Evolutionary conservation across 2,329 filamentous ascomycete species (phyloP).

Genomic region (Fusarium marasasianum): DNA sequence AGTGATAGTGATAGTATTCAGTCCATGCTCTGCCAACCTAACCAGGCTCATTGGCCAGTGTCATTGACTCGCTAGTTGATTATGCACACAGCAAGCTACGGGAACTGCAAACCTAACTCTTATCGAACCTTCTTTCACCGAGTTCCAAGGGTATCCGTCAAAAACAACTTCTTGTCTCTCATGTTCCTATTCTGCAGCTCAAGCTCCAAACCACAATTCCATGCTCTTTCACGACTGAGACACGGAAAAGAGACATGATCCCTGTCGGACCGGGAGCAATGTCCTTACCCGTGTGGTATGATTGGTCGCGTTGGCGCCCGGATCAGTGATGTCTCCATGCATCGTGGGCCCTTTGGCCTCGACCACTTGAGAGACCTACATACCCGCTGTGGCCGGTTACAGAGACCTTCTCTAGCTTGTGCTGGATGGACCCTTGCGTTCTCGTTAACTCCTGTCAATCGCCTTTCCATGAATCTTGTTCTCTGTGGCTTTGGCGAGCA

Average conservation of each 20-base stretch:
- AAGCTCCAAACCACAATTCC: slow-evolving; percentile 11
- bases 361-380: slow-evolving; percentile 44
- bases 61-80: neutral
- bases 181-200: neutral
- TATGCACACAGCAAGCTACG: neutral
- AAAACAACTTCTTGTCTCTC: neutral
- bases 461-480: slow-evolving; percentile 5
- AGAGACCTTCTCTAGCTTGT: slow-evolving; percentile 27
- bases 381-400: slow-evolving; percentile 40
- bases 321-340: slow-evolving; percentile 41
- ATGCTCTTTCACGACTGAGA: slow-evolving; percentile 20
- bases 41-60: neutral
- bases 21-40: neutral
- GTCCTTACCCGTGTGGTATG: slow-evolving; percentile 31
- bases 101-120: neutral
- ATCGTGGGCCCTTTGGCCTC: slow-evolving; percentile 33
- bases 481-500: slow-evolving; percentile 5
- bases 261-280: slow-evolving; percentile 29
- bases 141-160: neutral
- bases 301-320: slow-evolving; percentile 51
- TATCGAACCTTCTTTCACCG: neutral
- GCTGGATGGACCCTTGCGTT: slow-evolving; percentile 29
- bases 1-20: neutral
- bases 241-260: slow-evolving; percentile 30
- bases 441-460: neutral